Percentiles rank a stretch among this genome's conserved stretches.
Conservation (phyloP, 306 rosid species). For the Quercus berberidifolia region DNA sequence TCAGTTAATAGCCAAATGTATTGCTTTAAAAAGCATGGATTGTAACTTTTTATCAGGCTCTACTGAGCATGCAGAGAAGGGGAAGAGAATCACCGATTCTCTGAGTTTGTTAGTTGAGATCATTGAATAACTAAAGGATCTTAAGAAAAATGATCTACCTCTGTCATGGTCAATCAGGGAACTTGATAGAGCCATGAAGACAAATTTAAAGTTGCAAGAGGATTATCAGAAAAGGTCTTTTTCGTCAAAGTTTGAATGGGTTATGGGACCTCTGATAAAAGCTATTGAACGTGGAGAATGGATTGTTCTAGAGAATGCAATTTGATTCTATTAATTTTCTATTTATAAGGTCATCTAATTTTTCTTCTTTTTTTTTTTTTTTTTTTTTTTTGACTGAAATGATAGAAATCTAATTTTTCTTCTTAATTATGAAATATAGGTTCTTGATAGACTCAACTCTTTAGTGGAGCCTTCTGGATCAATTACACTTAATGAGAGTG, state of each 20-base stretch:
- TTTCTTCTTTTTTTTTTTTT: not conserved
- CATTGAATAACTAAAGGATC: slow-evolving; percentile 44
- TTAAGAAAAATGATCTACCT: slow-evolving; percentile 24
- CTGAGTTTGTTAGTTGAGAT: slow-evolving; percentile 54
- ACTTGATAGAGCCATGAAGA: slow-evolving; percentile 50
- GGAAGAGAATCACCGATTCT: slow-evolving; percentile 9
- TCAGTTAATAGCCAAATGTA: too few species aligned
- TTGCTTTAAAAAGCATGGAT: too few species aligned
- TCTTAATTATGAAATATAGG: slow-evolving; percentile 28
- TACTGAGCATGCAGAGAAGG: too few species aligned
- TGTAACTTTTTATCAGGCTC: too few species aligned
- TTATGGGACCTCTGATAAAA: slow-evolving; percentile 64
- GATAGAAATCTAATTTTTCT: not conserved
- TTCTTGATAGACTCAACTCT: slow-evolving; percentile 94
- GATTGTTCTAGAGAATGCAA: slow-evolving; percentile 80
- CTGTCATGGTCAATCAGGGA: slow-evolving; percentile 40
- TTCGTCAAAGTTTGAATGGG: slow-evolving; percentile 91
- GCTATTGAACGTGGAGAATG: slow-evolving; percentile 81
- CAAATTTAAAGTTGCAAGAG: slow-evolving; percentile 55
- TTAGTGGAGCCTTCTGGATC: slow-evolving; percentile 87
- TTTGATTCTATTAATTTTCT: not conserved
- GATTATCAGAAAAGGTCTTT: slow-evolving; percentile 36
- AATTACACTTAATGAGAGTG: slow-evolving; percentile 82
- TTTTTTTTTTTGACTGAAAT: too few species aligned
- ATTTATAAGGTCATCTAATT: not conserved